Conservation (phyloP, 352 stramenopile genomes). For the Phytopythium litorale region DNA sequence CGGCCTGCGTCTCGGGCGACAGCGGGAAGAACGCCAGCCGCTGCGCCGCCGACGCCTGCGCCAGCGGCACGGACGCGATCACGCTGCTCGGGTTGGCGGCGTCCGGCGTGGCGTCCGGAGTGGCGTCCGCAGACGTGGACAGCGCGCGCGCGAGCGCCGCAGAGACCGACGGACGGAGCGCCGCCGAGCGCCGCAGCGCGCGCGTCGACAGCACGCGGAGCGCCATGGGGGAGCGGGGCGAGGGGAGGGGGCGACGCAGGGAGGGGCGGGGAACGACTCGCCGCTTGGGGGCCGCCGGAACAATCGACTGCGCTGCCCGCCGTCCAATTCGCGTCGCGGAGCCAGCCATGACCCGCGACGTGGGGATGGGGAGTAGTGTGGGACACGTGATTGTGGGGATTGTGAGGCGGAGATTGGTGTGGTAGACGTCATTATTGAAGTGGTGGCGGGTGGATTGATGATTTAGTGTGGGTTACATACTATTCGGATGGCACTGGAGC, state of each 20-base stretch:
- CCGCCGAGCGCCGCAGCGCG: constrained; percentile 19
- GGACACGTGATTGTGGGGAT: background rate
- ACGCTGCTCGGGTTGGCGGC: constrained; percentile 21
- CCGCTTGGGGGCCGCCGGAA: background rate
- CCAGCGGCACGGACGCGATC: constrained; percentile 40
- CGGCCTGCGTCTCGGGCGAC: constrained; percentile 67
- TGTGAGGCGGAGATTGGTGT: too few relatives aligned
- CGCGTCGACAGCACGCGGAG: constrained; percentile 44
- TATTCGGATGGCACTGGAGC: background rate
- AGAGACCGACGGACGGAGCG: constrained; percentile 12
- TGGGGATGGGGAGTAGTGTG: background rate
- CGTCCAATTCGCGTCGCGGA: background rate
- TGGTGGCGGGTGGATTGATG: too few relatives aligned
- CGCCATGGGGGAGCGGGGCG: constrained; percentile 19
- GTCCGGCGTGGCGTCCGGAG: background rate
- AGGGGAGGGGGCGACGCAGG: background rate
- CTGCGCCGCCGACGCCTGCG: constrained; percentile 53
- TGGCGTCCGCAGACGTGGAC: constrained; percentile 15
- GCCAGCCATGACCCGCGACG: background rate
- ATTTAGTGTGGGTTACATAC: too few relatives aligned
- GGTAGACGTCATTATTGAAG: too few relatives aligned
- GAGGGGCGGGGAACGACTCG: background rate
- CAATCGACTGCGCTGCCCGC: background rate
- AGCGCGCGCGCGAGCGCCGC: constrained; percentile 20
- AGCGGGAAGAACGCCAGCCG: constrained; percentile 80